Base-by-base conservation (phyloP, 192 early-diverging fungal species). In the Chytriomyces confervae region DNA sequence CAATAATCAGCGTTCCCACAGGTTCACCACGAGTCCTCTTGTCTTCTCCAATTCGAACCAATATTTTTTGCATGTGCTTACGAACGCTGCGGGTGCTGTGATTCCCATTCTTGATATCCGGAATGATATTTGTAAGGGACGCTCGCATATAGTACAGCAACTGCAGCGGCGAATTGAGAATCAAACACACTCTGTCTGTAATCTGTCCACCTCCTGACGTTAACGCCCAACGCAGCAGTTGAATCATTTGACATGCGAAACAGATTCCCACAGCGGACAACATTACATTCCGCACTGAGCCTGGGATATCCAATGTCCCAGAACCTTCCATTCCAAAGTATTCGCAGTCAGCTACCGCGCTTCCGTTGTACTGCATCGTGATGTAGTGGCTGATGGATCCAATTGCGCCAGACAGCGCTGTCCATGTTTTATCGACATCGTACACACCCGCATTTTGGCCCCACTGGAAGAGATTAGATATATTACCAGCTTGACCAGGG, bases 21-120 rank as follows among this genome's bases (percentile, higher is more conserved):
- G 11, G 63, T 23, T 65, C 45, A 57, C 70, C 70, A 49, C 70
- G 36, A 16, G 70, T 72, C 43, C 24, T 9, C 43, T 72, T 72
- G 36, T 72, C 70, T 72, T 72, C 70, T 27, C 70, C 70, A 61
- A 72, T n/a, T 61, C 70, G 48, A 43, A 72, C 53, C 23, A 60
- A 43, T 4, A 72, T 61, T 61, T 72, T 53, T 16, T n/a, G 9
- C 24, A 72, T 43, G 20, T 60, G 49, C 13, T 72, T 23, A 7
- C 43, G 9, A 16, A 72, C 9, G 24, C 24, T 61, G 18, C 49
- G 16, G 50, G 23, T 51, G 49, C 70, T 61, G 20, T 61, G 49
- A 61, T 72, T 45, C 4, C 36, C 16, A 23, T 7, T 43, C 60
- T 72, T 61, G 9, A 72, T 72, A 16, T 72, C 53, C 27, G 49